These are phyloP conservation scores for rapeseed (Brassica napus) DNA, from an alignment of 345 rosid genomes.

Conservation along the genomic window DNA sequence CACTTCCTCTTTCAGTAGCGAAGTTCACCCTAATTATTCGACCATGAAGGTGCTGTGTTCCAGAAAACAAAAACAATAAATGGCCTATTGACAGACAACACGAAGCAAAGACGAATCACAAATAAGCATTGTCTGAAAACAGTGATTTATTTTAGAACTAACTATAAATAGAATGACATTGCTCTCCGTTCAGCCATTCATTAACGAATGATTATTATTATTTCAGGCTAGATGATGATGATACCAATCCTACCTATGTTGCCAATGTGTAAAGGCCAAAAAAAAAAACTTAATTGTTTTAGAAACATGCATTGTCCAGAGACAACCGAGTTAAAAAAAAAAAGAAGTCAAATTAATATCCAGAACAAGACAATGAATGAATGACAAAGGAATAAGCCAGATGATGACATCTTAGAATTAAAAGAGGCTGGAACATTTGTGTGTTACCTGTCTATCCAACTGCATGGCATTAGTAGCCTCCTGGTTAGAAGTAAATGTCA, in stretches of 20 bases:
- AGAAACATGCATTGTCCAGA: background rate
- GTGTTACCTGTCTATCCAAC: constrained; percentile 82
- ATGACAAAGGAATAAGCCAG: background rate
- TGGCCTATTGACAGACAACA: constrained; percentile 46
- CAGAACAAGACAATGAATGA: background rate
- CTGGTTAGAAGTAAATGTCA: constrained; percentile 65
- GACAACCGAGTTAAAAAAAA: background rate
- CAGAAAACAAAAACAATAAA: constrained; percentile 31
- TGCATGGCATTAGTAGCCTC: constrained; percentile 88
- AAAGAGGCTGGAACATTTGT: background rate
- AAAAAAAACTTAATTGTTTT: background rate
- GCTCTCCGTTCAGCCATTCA: background rate
- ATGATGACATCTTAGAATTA: background rate
- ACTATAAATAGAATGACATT: background rate
- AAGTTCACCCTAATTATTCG: constrained; percentile 74
- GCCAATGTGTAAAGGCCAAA: background rate
- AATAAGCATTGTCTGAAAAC: background rate
- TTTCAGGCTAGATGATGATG: constrained; percentile 1
- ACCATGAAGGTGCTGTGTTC: constrained; percentile 72
- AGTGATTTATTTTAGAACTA: background rate
- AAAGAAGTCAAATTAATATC: background rate
- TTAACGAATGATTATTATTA: background rate
- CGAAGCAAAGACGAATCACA: background rate
- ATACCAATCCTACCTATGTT: constrained; percentile 5
- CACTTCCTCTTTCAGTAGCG: constrained; percentile 67